phyloP scores from a whole-genome alignment of 2,329 filamentous ascomycete genomes.

The Elsinoe ampelina region DNA sequence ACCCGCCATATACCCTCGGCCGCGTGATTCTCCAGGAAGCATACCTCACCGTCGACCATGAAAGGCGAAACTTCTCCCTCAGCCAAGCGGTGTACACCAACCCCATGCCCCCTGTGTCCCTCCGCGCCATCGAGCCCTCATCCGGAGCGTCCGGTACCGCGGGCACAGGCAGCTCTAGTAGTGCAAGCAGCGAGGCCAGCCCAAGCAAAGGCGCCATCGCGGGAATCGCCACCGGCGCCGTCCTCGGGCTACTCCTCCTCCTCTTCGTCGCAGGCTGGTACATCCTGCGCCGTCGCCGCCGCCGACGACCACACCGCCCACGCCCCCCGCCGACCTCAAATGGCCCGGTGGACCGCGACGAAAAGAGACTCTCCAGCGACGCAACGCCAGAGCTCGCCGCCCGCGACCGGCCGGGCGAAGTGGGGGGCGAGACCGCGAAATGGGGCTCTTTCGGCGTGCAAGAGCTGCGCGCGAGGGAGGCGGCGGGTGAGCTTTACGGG shows the following conservation, averaged over 20 bases:
- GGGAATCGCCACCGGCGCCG: not conserved
- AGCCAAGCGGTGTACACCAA: conserved; percentile 48
- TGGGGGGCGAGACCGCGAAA: not conserved
- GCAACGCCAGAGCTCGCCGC: not conserved
- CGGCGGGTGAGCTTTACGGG: not conserved
- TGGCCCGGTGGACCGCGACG: too few species aligned
- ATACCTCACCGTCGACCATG: conserved; percentile 28
- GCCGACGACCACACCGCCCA: not conserved
- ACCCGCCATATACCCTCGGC: conserved; percentile 28
- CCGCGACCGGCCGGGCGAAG: not conserved
- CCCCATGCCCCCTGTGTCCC: conserved; percentile 31
- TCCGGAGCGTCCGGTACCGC: not conserved
- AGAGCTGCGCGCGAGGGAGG: not conserved
- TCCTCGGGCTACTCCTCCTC: not conserved
- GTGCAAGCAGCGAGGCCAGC: not conserved
- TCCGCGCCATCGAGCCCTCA: conserved; percentile 24
- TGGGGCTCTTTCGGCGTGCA: conserved; percentile 1
- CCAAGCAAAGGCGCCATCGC: not conserved
- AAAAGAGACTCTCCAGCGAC: not conserved
- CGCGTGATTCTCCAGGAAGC: conserved; percentile 30
- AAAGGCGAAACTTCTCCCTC: conserved; percentile 27
- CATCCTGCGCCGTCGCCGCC: not conserved
- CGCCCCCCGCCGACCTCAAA: too few species aligned
- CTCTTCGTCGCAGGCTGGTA: not conserved
- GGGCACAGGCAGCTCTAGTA: not conserved